Base-by-base conservation (phyloP, 306 rosid species). In the Quercus cerris region DNA sequence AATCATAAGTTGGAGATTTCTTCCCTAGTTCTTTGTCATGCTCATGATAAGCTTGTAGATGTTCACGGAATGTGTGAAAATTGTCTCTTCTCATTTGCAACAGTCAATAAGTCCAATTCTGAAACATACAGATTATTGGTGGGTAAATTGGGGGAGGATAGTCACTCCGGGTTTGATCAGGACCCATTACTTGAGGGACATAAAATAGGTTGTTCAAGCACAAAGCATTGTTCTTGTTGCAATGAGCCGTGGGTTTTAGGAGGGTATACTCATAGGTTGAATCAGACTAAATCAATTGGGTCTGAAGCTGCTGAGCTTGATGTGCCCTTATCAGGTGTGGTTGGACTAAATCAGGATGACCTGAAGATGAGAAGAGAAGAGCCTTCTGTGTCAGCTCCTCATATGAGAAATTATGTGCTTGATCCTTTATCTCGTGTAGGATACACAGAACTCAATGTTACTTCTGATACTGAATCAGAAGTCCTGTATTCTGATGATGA, bases 381-480 rank as follows among this genome's bases (percentile, higher is more conserved):
- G 76, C 71, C 76, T 49, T 75, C 74, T 76, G 84, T 70, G 54
- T 80, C 88, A n/a, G 55, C 63, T 70, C n/a, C 79, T 74, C 79
- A 56, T 28, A 44, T 49, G 46, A 86, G 83, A 87, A 83, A 78
- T 56, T 63, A 75, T 35, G 86, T 78, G 75, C 78, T 74, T 13
- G 91, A 94, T 84, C 87, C 85, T 77, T 82, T 91, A 82, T 81
- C 94, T 78, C 90, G 87, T 79, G 87, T 93, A 12, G 93, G 89
- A 70, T 93, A 93, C 84, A 83, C 89, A 19, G 94, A 93, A 86
- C 89, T 95, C 66, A 91, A 90, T 84, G 72, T 84, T 74, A 78
- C 80, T 77, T 93, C 99, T 58, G 98, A 96, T 84, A 86, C 91
- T 13, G 98, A 91, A 75, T 90, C 98, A 27, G 98, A 91, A 74